Evolutionary conservation across 176 grass and related monocot species (phyloP).

Genomic region (Lolium multiflorum): DNA sequence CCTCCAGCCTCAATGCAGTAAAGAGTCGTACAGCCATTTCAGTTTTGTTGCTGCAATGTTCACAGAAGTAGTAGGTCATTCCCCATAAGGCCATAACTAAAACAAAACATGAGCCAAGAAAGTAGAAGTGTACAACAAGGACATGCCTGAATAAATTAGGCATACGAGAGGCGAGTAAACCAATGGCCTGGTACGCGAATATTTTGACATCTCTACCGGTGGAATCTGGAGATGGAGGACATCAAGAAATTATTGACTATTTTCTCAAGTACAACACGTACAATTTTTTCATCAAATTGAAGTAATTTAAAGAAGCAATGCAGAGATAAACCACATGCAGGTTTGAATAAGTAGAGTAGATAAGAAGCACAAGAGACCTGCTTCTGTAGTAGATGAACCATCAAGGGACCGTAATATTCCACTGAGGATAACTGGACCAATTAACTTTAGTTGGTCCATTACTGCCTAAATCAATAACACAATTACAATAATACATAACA

Average conservation of each 20-base stretch:
- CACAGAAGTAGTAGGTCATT: slow-evolving; percentile 32
- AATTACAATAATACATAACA: slow-evolving; percentile 23
- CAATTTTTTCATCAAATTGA: slow-evolving; percentile 9
- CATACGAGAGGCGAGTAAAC: slow-evolving; percentile 89
- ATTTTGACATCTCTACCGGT: slow-evolving; percentile 69
- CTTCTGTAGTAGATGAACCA: slow-evolving; percentile 73
- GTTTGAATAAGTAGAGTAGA: slow-evolving; percentile 39
- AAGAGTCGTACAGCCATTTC: slow-evolving; percentile 93
- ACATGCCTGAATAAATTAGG: slow-evolving; percentile 94
- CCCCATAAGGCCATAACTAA: slow-evolving; percentile 1
- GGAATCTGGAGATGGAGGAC: slow-evolving; percentile 59
- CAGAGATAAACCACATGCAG: slow-evolving; percentile 32
- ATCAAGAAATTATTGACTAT: slow-evolving; percentile 28
- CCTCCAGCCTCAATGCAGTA: slow-evolving; percentile 84
- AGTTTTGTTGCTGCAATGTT: slow-evolving; percentile 78
- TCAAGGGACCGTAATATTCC: slow-evolving; percentile 94
- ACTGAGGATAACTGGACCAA: slow-evolving; percentile 88
- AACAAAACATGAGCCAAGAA: slow-evolving; percentile 28
- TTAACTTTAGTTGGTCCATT: slow-evolving; percentile 83
- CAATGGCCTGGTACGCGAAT: slow-evolving; percentile 95
- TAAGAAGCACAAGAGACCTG: slow-evolving; percentile 65
- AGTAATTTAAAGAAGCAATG: slow-evolving; percentile 30
- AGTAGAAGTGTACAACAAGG: slow-evolving; percentile 18
- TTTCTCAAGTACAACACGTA: slow-evolving; percentile 33
- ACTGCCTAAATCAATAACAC: slow-evolving; percentile 62